phyloP scores from a whole-genome alignment of 1,139 yeast genomes.

The Suhomyces atakaporum region DNA sequence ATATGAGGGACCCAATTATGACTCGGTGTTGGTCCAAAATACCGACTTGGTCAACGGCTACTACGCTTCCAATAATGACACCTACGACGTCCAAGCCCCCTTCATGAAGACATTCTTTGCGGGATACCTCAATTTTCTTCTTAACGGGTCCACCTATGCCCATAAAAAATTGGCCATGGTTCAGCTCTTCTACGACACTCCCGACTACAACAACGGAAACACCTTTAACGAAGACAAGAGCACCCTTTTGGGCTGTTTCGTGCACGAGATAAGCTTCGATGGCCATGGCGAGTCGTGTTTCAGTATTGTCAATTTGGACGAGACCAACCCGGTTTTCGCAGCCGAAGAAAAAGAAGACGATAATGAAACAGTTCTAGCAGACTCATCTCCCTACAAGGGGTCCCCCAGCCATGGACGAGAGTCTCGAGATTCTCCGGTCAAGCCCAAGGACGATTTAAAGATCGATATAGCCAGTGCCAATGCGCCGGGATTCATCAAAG shows the following conservation, averaged over 20 bases:
- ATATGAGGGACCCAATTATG: constrained; percentile 22
- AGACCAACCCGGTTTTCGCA: constrained; percentile 1
- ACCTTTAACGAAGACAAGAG: constrained; percentile 20
- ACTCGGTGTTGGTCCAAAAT: constrained; percentile 25
- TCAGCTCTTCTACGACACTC: constrained; percentile 32
- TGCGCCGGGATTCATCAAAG: constrained; percentile 19
- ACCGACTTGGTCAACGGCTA: constrained; percentile 42
- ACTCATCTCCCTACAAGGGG: constrained; percentile 37
- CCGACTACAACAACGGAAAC: constrained; percentile 10
- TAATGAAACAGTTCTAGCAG: constrained; percentile 44
- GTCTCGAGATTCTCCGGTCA: constrained; percentile 14
- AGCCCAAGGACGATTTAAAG: constrained; percentile 15
- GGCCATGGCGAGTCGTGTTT: constrained; percentile 15
- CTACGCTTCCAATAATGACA: constrained; percentile 17
- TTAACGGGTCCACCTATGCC: constrained; percentile 33
- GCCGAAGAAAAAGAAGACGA: constrained; percentile 31
- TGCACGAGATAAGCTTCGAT: constrained; percentile 29
- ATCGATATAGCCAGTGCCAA: constrained; percentile 23
- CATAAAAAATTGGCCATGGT: constrained; percentile 29
- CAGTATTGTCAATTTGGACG: constrained; percentile 14
- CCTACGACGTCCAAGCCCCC: constrained; percentile 38
- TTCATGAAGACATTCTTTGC: constrained; percentile 43
- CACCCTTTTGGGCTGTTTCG: constrained; percentile 27
- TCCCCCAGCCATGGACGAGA: constrained; percentile 21
- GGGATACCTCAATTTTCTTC: constrained; percentile 40